phyloP scores from a whole-genome alignment of 305 asterid species.

The Solanum hybrid region DNA sequence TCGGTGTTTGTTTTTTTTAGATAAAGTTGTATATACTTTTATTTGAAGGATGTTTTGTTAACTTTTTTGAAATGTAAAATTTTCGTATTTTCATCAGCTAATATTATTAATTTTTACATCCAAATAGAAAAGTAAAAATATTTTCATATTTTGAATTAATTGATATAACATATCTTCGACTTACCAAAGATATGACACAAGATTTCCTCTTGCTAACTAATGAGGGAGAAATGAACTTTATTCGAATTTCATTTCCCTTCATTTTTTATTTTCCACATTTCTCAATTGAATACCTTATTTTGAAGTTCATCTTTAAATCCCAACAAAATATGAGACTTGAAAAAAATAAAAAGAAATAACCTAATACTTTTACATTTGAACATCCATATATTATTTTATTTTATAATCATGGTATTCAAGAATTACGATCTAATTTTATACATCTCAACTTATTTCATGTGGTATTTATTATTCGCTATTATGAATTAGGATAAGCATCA shows the following conservation, averaged over 20 bases:
- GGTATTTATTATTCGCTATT: not conserved
- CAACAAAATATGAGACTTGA: not conserved
- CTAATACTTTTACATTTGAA: not conserved
- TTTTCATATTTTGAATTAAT: too few species aligned
- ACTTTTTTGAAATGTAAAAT: too few species aligned
- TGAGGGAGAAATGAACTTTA: not conserved
- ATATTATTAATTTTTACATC: too few species aligned
- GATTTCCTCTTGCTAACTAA: not conserved
- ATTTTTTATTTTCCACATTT: not conserved
- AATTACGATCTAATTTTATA: not conserved
- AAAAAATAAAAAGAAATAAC: not conserved
- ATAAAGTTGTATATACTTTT: too few species aligned
- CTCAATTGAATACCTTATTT: not conserved
- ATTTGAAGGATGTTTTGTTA: not conserved
- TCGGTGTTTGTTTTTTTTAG: too few species aligned
- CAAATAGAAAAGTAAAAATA: too few species aligned
- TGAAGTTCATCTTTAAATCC: not conserved
- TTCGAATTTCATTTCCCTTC: not conserved
- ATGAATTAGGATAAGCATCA: not conserved
- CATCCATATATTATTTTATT: not conserved
- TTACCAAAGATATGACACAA: too few species aligned
- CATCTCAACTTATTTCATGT: not conserved
- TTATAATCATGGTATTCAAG: not conserved
- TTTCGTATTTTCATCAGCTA: not conserved
- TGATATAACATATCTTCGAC: too few species aligned